phyloP scores from a whole-genome alignment of 345 rosid genomes.

The Salix koriyanagi region DNA sequence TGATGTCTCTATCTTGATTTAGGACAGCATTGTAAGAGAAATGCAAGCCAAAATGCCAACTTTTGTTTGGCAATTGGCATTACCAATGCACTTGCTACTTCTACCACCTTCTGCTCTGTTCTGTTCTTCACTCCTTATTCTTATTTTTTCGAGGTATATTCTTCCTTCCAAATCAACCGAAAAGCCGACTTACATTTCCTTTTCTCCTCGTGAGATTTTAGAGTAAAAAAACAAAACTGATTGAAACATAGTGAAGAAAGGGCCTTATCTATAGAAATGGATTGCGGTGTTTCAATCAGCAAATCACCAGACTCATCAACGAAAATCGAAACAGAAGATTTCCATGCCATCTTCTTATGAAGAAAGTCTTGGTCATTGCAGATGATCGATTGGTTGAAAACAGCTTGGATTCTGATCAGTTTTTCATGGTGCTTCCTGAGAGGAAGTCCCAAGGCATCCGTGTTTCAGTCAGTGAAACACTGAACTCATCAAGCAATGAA shows the following conservation, averaged over 20 bases:
- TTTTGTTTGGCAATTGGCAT: neutral
- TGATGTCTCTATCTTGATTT: neutral
- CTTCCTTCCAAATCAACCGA: neutral
- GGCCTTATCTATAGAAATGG: neutral
- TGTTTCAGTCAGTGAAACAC: neutral
- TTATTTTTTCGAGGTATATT: neutral
- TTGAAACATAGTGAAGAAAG: neutral
- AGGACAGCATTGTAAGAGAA: neutral
- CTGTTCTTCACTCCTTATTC: neutral
- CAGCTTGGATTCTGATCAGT: neutral
- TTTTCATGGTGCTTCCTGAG: neutral
- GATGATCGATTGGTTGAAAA: neutral
- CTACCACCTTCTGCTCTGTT: neutral
- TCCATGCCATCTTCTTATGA: neutral
- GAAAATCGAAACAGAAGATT: neutral
- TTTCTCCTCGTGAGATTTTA: neutral
- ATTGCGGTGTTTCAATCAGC: neutral
- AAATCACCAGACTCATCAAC: neutral
- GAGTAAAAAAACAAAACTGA: too few relatives aligned
- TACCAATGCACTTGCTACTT: slow-evolving; percentile 1
- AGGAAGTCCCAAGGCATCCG: neutral
- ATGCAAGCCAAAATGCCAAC: neutral
- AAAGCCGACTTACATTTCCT: neutral
- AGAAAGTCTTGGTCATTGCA: neutral
- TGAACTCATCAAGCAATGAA: neutral